A percentile compares a stretch with the other conserved stretches of the same genome.
phyloP scores from a whole-genome alignment of 441 rosid genomes.

The Erodium moschatum region DNA sequence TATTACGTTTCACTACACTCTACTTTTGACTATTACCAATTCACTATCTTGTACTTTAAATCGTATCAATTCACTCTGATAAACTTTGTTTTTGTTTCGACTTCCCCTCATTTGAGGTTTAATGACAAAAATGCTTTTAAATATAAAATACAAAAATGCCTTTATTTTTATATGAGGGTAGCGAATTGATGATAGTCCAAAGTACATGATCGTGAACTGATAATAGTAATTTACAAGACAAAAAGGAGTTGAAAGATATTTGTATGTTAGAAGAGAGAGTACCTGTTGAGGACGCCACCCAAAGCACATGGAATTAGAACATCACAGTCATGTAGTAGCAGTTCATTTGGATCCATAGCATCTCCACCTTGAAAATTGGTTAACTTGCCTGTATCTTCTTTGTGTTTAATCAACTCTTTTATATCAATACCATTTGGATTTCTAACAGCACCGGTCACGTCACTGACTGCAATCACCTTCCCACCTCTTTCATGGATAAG shows the following conservation, averaged over 20 bases:
- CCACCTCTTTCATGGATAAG: conserved; percentile 85
- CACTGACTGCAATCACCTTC: conserved; percentile 78
- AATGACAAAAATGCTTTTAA: too few species aligned
- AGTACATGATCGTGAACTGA: too few species aligned
- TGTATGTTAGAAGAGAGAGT: conserved; percentile 3
- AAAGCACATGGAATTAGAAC: conserved; percentile 92
- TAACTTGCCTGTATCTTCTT: conserved; percentile 50
- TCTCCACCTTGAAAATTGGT: conserved; percentile 64
- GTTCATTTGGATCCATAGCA: conserved; percentile 47
- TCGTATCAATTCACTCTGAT: too few species aligned
- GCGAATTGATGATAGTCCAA: too few species aligned
- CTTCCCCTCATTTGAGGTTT: too few species aligned
- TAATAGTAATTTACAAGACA: too few species aligned
- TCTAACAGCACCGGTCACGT: conserved; percentile 75
- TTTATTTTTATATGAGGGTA: too few species aligned
- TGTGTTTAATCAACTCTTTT: conserved; percentile 48
- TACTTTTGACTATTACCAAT: too few species aligned
- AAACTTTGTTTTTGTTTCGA: too few species aligned
- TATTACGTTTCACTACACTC: too few species aligned
- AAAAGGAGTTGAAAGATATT: background rate
- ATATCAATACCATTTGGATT: conserved; percentile 69
- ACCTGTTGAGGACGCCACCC: conserved; percentile 91
- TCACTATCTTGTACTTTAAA: too few species aligned
- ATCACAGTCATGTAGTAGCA: conserved; percentile 82
- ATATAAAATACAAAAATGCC: too few species aligned